Base-by-base conservation (phyloP, 2,329 filamentous ascomycete genomes). In the Xylaria sp. region DNA sequence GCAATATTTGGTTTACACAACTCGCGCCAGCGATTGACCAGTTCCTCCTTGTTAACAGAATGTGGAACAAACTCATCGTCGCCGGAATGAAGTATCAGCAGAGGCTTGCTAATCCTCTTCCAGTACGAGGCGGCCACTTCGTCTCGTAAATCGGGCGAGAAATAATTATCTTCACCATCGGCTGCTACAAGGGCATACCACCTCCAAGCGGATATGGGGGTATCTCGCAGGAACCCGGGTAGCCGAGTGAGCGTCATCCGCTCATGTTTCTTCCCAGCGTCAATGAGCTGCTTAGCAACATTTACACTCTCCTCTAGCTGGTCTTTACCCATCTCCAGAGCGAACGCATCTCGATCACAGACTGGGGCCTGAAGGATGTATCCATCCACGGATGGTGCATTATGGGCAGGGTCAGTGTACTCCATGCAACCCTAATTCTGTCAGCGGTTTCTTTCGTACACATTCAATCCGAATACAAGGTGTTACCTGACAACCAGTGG, bases 101-200 rank as follows among this genome's bases (percentile, higher is more conserved):
- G 78, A 1, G 88, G 86, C 59, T 86, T 84, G 49, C 81, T 80
- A 62, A 93, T 81, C 56, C 80, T 81, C 3, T 89, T 86, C 85
- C 95, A 97, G n/a, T 90, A 90, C 15, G 77, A 77, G 27, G 78
- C 74, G 6, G 94, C 81, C 20, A 83, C 81, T 36, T 86, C 82
- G 36, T 84, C 80, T 9, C 71, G 57, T n/a, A 96, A 80, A 75
- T 96, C 92, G 2, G 88, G 89, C n/a, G 91, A 94, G 80, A 97
- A 97, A 75, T 92, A 93, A 76, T 97, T 94, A 76, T 97, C 94
- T 65, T 92, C 90, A 10, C 90, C 91, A 5, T 85, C 85, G 56
- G 79, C 79, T 27, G 80, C 80, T 31, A 79, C 75, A 5, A 89
- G 77, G 31, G 86, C 85, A 59, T 83, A 79, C 77, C 85, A 84